A percentile compares a stretch with the other conserved stretches of the same genome.
These are phyloP conservation scores for Psilocybe tampanensis DNA, from an alignment of 768 basidiomycete species.

Conservation along the genomic window DNA sequence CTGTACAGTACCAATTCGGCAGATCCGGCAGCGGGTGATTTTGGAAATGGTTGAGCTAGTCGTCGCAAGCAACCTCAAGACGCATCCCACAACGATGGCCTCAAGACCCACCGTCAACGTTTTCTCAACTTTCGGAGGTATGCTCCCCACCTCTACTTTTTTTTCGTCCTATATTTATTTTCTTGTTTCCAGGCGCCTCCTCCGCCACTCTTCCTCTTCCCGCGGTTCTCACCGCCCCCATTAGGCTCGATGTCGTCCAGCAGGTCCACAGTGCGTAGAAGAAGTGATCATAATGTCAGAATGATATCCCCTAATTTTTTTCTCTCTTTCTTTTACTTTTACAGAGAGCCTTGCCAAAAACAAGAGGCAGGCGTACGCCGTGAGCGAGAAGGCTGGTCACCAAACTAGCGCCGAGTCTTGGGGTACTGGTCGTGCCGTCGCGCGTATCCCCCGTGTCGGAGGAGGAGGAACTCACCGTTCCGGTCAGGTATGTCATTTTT, in stretches of 20 bases:
- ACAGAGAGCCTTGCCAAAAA: slow-evolving; percentile 98
- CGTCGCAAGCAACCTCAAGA: slow-evolving; percentile 34
- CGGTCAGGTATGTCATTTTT: slow-evolving; percentile 68
- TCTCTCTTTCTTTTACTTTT: slow-evolving; percentile 7
- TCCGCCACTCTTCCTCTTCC: slow-evolving; percentile 80
- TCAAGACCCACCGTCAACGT: slow-evolving; percentile 92
- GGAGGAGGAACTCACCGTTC: slow-evolving; percentile 99
- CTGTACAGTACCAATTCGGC: not conserved
- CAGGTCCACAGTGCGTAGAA: slow-evolving; percentile 98
- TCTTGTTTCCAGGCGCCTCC: not conserved
- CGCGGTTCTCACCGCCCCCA: slow-evolving; percentile 96
- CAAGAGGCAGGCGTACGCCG: slow-evolving; percentile 95
- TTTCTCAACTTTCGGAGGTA: slow-evolving; percentile 75
- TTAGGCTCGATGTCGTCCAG: slow-evolving; percentile 97
- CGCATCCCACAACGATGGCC: slow-evolving; percentile 64
- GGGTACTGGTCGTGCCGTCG: slow-evolving; percentile 99
- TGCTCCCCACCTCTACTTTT: slow-evolving; percentile 17
- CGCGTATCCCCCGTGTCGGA: slow-evolving; percentile 99
- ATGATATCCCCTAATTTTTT: too few relatives aligned
- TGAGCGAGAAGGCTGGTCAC: slow-evolving; percentile 97
- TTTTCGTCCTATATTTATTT: not conserved
- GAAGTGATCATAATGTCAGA: too few relatives aligned
- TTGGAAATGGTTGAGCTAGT: not conserved
- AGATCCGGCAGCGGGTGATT: not conserved
- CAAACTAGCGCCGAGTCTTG: slow-evolving; percentile 99